Evolutionary conservation across 164 flowering plant genomes (phyloP), one percentile per base, ranked within the genome.

Genomic region (Santalum album): DNA sequence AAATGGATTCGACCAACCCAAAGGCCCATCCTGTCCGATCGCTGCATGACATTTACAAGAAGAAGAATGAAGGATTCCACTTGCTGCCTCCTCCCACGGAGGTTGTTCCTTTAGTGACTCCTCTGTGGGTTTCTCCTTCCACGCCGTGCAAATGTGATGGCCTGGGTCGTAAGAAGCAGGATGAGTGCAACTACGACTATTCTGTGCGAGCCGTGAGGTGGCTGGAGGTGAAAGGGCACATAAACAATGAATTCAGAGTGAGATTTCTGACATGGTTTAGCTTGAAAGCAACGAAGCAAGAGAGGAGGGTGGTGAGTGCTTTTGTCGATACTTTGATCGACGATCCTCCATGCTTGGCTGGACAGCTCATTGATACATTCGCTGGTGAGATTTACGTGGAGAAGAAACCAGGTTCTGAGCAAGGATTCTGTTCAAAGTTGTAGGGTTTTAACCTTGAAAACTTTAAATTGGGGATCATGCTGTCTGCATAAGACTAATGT

Each of bases 241-340:
- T 89, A 21, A 74, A 71, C 19, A 64, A 69, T 52, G 71, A 69
- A 7, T 86, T 86, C 54, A 65, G 87, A 38, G 74, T 82, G 56
- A 86, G 77, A 61, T 81, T 89, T 57, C 72, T 86, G 3, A 82
- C 87, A 19, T 89, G 96, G 96, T 89, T 80, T 62, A 81, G 90
- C 77, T 60, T 82, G 72, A 80, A 70, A 70, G 80, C 94, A 6
- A 74, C 76, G 12, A 56, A 20, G 53, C 75, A 78, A 49, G 84
- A 86, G 44, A 72, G 76, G 26, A 69, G 80, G 58, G 77, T 83
- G 40, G 92, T 85, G 1, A 75, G 67, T 56, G 80, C 61, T 21
- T 85, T 81, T 49, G 70, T 87, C 25, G 75, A 83, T 51, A 62
- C 79, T 21, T 61, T 87, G 25, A 64, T 75, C 32, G 88, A 85